phyloP scores from a whole-genome alignment of 768 basidiomycete species.

The Termitomyces sp. region DNA sequence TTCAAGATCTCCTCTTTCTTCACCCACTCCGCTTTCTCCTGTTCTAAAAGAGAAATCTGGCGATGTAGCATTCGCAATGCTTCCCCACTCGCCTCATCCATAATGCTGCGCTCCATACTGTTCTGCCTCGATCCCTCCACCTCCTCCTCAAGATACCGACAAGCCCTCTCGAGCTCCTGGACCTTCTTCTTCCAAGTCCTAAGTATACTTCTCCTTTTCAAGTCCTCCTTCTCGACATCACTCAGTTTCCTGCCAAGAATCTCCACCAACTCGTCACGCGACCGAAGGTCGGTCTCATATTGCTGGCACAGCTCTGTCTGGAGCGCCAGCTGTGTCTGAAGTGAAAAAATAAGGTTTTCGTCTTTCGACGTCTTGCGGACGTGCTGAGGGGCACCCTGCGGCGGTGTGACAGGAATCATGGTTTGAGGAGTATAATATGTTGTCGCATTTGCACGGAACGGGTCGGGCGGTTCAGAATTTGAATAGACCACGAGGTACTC shows the following conservation, averaged over 20 bases:
- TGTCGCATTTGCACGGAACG: conserved; percentile 68
- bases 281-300: conserved; percentile 71
- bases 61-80: conserved; percentile 78
- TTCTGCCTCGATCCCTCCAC: conserved; percentile 83
- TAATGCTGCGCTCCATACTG: conserved; percentile 76
- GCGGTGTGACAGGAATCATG: conserved; percentile 67
- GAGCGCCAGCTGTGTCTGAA: conserved; percentile 74
- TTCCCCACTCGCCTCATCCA: conserved; percentile 79
- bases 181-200: conserved; percentile 76
- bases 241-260: conserved; percentile 53
- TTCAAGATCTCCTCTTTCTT: conserved; percentile 39
- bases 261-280: conserved; percentile 70
- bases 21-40: conserved; percentile 53
- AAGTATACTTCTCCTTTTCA: conserved; percentile 51
- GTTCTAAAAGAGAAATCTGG: conserved; percentile 74
- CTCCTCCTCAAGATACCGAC: conserved; percentile 75
- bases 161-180: conserved; percentile 65
- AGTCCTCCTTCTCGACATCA: conserved; percentile 59
- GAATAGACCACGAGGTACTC: conserved; percentile 51
- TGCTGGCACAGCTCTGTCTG: conserved; percentile 74
- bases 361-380: conserved; percentile 64
- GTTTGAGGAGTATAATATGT: conserved; percentile 78
- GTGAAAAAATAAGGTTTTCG: conserved; percentile 65
- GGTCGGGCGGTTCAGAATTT: conserved; percentile 52
- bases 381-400: conserved; percentile 40